Evolutionary conservation across 192 early-diverging fungal genomes (phyloP).

Genomic region (Entomortierella chlamydospora): DNA sequence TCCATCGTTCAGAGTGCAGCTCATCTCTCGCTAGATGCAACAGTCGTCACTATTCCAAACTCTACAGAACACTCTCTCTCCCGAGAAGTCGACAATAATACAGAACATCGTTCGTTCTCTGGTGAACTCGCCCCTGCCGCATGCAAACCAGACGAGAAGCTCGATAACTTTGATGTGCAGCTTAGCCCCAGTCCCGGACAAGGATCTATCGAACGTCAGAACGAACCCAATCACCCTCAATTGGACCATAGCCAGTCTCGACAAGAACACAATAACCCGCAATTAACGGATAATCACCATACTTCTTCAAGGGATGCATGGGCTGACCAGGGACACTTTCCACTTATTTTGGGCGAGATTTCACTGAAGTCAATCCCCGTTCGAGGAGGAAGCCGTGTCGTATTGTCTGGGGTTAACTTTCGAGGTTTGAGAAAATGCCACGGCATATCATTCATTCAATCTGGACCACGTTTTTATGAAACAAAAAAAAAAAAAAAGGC

Average conservation of each 20-base stretch:
- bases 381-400: constrained; percentile 21
- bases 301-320: constrained; percentile 24
- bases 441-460: too few relatives aligned
- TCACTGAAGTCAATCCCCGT: constrained; percentile 11
- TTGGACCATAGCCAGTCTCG: not conserved
- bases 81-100: not conserved
- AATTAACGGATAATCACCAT: not conserved
- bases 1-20: not conserved
- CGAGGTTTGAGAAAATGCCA: too few relatives aligned
- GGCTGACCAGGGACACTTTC: constrained; percentile 47
- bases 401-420: constrained; percentile 37
- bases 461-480: too few relatives aligned
- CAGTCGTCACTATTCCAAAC: not conserved
- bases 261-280: not conserved
- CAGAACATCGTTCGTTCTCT: too few relatives aligned
- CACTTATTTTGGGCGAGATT: constrained; percentile 14
- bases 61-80: not conserved
- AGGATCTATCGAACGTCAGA: not conserved
- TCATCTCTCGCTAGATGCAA: not conserved
- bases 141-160: too few relatives aligned
- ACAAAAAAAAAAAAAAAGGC: too few relatives aligned
- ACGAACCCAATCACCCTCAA: not conserved
- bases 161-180: too few relatives aligned
- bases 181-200: not conserved
- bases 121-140: too few relatives aligned